Percentiles rank a stretch among this genome's conserved stretches.
Evolutionary conservation across 2,329 filamentous ascomycete genomes (phyloP).

Genomic region (Cercospora sp.): DNA sequence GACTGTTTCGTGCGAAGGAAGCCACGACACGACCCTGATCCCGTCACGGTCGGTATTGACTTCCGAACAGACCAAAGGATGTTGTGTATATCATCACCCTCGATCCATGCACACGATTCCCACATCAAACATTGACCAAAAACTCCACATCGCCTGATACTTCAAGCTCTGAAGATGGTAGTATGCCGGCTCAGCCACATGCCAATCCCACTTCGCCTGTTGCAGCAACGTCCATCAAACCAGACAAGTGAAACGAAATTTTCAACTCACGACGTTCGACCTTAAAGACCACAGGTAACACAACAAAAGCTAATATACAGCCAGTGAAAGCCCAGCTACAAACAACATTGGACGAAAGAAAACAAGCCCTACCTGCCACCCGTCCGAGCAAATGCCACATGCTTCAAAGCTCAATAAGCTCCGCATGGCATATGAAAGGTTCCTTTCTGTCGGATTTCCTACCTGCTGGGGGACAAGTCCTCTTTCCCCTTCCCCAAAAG

Average conservation of each 20-base stretch:
- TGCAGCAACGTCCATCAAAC: not conserved
- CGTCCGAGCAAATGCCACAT: not conserved
- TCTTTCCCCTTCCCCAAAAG: not conserved
- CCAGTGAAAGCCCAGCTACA: too few species aligned
- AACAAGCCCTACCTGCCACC: too few species aligned
- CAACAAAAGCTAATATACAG: too few species aligned
- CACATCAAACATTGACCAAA: not conserved
- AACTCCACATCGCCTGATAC: not conserved
- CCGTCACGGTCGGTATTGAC: not conserved
- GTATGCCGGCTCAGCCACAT: not conserved
- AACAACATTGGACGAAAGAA: too few species aligned
- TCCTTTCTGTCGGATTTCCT: not conserved
- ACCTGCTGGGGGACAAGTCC: not conserved
- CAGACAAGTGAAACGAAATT: too few species aligned
- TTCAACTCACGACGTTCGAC: not conserved
- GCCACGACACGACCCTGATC: not conserved
- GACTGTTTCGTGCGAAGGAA: not conserved
- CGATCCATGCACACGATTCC: not conserved
- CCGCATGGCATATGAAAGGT: not conserved
- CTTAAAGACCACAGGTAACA: not conserved
- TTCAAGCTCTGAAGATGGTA: not conserved
- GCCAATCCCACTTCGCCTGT: not conserved
- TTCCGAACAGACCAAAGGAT: not conserved
- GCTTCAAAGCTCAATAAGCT: not conserved
- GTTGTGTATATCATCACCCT: not conserved